These are phyloP conservation scores for Yamadazyma triangularis DNA, from an alignment of 1,139 yeast species.

Conservation along the genomic window DNA sequence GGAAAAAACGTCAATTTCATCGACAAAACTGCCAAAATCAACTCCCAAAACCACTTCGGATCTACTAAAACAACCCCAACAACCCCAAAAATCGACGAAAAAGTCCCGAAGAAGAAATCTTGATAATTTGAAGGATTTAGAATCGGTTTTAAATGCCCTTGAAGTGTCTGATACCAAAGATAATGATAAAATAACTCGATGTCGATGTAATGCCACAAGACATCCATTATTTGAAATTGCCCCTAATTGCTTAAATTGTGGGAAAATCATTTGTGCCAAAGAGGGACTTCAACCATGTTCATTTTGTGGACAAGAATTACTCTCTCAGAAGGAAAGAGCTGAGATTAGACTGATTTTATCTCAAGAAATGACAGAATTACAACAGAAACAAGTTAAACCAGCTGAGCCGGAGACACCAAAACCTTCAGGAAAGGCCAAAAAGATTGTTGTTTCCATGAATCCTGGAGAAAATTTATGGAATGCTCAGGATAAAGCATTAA, in stretches of 20 bases:
- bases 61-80: conserved; percentile 14
- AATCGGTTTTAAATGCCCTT: conserved; percentile 34
- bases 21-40: neutral
- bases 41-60: conserved; percentile 1
- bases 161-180: conserved; percentile 23
- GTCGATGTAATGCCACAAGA: conserved; percentile 80
- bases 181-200: conserved; percentile 27
- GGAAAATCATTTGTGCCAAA: conserved; percentile 82
- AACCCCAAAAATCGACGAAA: conserved; percentile 22
- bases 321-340: conserved; percentile 55
- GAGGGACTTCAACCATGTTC: conserved; percentile 94
- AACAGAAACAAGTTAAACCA: conserved; percentile 2
- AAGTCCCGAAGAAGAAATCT: conserved; percentile 35
- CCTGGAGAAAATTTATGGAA: conserved; percentile 64
- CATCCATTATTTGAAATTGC: conserved; percentile 88
- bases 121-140: conserved; percentile 56
- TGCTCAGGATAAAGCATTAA: conserved; percentile 62
- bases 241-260: conserved; percentile 93
- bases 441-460: conserved; percentile 49
- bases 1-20: neutral
- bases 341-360: conserved; percentile 52
- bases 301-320: conserved; percentile 67
- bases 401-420: conserved; percentile 9
- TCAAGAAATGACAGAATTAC: conserved; percentile 34
- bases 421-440: conserved; percentile 18